Evolutionary conservation across 495 filamentous ascomycete species (phyloP).

Genomic region (Neurospora sp.): DNA sequence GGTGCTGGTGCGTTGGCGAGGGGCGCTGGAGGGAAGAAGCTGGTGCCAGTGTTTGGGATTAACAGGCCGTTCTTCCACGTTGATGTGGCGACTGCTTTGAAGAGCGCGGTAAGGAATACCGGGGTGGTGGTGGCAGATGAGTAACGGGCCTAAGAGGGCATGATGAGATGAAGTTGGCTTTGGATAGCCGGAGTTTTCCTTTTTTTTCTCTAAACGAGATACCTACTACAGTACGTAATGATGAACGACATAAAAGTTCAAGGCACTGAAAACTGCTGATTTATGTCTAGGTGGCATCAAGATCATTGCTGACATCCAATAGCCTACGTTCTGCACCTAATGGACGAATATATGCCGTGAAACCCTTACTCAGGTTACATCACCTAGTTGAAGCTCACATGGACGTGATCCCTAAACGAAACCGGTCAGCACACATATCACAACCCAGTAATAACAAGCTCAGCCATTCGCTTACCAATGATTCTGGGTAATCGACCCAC

Average conservation of each 20-base stretch:
- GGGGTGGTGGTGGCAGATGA: neutral
- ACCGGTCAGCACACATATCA: neutral
- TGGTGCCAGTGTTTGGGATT: constrained; percentile 33
- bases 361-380: neutral
- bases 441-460: neutral
- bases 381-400: constrained; percentile 15
- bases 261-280: neutral
- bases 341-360: neutral
- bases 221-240: neutral
- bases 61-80: constrained; percentile 46
- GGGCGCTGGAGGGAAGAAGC: constrained; percentile 2
- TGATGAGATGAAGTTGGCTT: neutral
- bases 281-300: neutral
- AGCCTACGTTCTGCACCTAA: neutral
- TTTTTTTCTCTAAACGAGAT: neutral
- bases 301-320: too few species aligned
- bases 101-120: constrained; percentile 8
- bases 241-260: neutral
- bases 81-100: constrained; percentile 68
- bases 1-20: constrained; percentile 7
- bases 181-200: neutral
- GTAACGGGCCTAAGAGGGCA: neutral
- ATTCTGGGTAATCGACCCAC: constrained; percentile 26
- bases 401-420: constrained; percentile 12
- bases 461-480: constrained; percentile 23